Evolutionary conservation across 495 filamentous ascomycete genomes (phyloP).

Genomic region (Collariella sp.): DNA sequence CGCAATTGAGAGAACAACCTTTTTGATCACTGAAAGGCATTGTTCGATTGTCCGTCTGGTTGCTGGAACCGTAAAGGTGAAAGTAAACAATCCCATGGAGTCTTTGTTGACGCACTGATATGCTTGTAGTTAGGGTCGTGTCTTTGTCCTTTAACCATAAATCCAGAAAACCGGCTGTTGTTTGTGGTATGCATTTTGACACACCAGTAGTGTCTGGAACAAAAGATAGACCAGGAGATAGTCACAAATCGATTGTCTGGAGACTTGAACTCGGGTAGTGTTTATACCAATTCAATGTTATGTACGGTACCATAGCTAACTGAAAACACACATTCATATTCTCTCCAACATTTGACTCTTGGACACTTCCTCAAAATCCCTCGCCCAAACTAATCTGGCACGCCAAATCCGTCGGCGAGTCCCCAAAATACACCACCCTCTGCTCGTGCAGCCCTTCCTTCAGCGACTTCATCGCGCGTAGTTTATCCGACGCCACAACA

Average conservation of each 20-base stretch:
- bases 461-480: conserved; percentile 14
- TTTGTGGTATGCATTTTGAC: no score
- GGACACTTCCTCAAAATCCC: conserved; percentile 22
- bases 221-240: no score
- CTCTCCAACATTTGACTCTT: conserved; percentile 12
- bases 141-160: no score
- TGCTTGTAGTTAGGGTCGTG: no score
- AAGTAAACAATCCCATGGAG: neutral
- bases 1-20: no score
- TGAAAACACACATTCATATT: neutral
- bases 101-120: no score
- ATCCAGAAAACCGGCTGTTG: no score
- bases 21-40: neutral
- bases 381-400: conserved; percentile 29
- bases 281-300: no score
- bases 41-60: neutral
- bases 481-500: conserved; percentile 21
- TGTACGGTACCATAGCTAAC: no score
- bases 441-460: neutral
- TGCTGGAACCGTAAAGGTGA: neutral
- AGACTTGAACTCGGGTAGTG: no score
- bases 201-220: no score
- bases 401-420: conserved; percentile 28
- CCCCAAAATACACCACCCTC: conserved; percentile 26
- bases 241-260: no score